These are phyloP conservation scores for Paecilomyces formosus DNA, from an alignment of 2,329 filamentous ascomycete genomes.

Conservation along the genomic window DNA sequence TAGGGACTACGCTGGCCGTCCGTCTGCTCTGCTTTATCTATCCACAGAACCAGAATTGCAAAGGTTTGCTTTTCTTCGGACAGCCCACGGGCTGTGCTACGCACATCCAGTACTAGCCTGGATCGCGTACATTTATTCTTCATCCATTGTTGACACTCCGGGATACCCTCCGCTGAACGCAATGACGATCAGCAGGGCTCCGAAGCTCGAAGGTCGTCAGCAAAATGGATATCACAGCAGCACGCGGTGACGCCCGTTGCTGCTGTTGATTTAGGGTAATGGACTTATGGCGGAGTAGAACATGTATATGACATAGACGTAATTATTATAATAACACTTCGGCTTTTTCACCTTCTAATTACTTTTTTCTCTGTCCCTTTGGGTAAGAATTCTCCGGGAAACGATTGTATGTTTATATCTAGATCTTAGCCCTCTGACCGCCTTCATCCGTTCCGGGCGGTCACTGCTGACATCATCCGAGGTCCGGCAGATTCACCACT, in stretches of 20 bases:
- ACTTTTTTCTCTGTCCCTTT: neutral
- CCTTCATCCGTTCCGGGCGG: neutral
- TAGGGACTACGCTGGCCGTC: neutral
- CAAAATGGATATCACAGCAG: neutral
- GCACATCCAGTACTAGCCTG: neutral
- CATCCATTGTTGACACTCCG: constrained; percentile 3
- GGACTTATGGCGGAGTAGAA: neutral
- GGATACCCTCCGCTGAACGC: neutral
- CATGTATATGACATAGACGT: neutral
- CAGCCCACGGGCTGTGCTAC: neutral
- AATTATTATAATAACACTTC: neutral
- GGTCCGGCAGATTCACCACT: neutral
- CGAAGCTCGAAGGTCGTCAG: neutral
- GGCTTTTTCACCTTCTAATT: neutral
- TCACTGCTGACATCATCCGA: neutral
- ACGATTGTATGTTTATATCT: neutral
- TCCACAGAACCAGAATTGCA: constrained; percentile 17
- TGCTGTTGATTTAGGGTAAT: neutral
- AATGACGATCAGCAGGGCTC: neutral
- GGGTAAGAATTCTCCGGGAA: neutral
- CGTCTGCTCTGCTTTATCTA: constrained; percentile 11
- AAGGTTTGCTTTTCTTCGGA: constrained; percentile 5
- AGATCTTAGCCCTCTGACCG: neutral
- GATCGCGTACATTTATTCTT: neutral
- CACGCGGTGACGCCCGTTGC: neutral